Base-by-base conservation (phyloP, 305 asterid genomes). In the Rubia tinctorum region DNA sequence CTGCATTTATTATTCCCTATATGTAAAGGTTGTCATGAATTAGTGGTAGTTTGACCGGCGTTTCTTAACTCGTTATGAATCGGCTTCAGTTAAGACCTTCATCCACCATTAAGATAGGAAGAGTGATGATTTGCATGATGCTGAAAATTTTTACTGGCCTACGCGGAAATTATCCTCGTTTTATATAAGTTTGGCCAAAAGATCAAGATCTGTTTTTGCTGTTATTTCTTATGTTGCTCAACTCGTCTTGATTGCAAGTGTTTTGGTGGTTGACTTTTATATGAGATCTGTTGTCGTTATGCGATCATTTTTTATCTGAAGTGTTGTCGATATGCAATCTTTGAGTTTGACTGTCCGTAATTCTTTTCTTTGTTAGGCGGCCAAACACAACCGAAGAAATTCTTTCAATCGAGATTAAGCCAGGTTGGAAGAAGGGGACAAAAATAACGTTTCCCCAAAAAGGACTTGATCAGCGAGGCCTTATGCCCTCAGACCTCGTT, bases 351-450 rank as follows among this genome's bases (percentile, higher is more conserved):
- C 25, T 65, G 2, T 34, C n/a, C 25, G 56, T 43, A n/a, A 25
- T 43, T 4, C 55, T 66, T 39, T 67, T 75, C 17, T 72, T 68
- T 37, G 73, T 66, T 88, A 93, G 97, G 90, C 84, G 92, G 79
- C 88, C 93, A 53, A 34, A 84, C 42, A 84, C 93, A 0, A 73
- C 79, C 17, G 97, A 90, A 80, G 98, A 92, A 79, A 86, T 92
- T 73, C 93, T 90, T 56, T 79, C 92, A 1, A 88, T 90, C 5
- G 97, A 85, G 75, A 90, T 92, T 22, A 92, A 89, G 81, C 95
- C 97, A 0, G 98, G 98, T 39, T 92, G 98, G 98, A 92, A 92
- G 77, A 92, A 90, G 83, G 98, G 97, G 68, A 92, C 97, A 12
- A 92, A 92, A 73, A 88, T 92, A 77, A 90, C 98, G 23, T 92